Conservation (phyloP, 352 stramenopile species). For the Aphanomyces cochlioides region DNA sequence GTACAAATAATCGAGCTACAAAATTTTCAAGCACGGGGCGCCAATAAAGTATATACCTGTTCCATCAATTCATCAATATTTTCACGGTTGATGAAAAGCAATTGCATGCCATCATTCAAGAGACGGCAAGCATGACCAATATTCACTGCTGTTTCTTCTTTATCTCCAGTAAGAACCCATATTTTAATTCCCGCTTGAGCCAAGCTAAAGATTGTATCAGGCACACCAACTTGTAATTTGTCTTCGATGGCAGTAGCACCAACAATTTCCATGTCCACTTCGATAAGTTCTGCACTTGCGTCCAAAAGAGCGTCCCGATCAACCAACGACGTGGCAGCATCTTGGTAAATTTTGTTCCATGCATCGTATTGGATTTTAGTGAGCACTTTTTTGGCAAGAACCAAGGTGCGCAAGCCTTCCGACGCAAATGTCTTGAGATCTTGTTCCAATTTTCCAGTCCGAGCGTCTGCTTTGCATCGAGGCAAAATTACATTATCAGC, state of each 20-base stretch:
- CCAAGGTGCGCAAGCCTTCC: conserved; percentile 81
- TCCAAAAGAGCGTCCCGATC: conserved; percentile 48
- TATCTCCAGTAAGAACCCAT: conserved; percentile 97
- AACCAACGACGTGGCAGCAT: conserved; percentile 47
- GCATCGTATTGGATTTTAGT: conserved; percentile 46
- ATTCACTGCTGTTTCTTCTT: conserved; percentile 97
- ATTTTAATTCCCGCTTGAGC: conserved; percentile 95
- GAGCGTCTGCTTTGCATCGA: conserved; percentile 41
- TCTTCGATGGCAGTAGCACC: conserved; percentile 96
- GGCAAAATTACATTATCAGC: conserved; percentile 83
- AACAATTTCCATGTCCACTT: conserved; percentile 81
- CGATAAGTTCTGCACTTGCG: conserved; percentile 53
- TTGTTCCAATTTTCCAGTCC: conserved; percentile 43
- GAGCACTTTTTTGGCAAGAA: conserved; percentile 59
- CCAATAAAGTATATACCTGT: conserved; percentile 28
- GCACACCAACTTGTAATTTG: conserved; percentile 92
- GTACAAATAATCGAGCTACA: conserved; percentile 48
- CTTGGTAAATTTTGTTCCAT: conserved; percentile 61
- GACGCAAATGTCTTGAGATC: conserved; percentile 74
- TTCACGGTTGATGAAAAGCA: conserved; percentile 43
- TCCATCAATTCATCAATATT: conserved; percentile 35
- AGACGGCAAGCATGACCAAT: conserved; percentile 90
- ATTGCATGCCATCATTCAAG: conserved; percentile 49
- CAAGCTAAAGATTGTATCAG: conserved; percentile 90
- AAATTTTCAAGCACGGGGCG: background rate